phyloP scores from a whole-genome alignment of 2,329 filamentous ascomycete species.

The Paraphoma chrysanthemicola region DNA sequence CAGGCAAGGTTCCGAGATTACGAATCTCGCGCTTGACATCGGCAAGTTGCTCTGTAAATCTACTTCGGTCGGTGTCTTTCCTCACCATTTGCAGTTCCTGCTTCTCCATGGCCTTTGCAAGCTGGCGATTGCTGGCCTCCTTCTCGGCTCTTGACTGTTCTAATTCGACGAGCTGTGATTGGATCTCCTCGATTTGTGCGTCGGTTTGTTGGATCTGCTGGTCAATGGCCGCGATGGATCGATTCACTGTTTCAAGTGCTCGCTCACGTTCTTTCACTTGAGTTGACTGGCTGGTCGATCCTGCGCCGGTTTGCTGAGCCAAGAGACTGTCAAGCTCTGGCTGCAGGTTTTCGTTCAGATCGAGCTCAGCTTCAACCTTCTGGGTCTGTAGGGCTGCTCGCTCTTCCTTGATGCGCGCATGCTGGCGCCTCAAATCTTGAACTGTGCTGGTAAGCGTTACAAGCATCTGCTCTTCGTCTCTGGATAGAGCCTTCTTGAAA shows the following conservation, averaged over 20 bases:
- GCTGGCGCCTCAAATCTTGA: constrained; percentile 77
- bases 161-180: constrained; percentile 62
- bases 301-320: constrained; percentile 51
- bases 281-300: constrained; percentile 59
- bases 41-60: constrained; percentile 76
- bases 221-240: constrained; percentile 71
- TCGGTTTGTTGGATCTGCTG: constrained; percentile 78
- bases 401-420: constrained; percentile 74
- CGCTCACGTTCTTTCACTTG: constrained; percentile 79
- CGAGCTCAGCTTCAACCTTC: constrained; percentile 84
- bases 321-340: constrained; percentile 83
- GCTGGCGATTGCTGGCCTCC: constrained; percentile 75
- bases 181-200: constrained; percentile 68
- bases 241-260: constrained; percentile 80
- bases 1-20: constrained; percentile 88
- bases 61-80: constrained; percentile 85
- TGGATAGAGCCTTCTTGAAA: constrained; percentile 88
- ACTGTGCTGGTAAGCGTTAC: constrained; percentile 73
- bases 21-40: constrained; percentile 90
- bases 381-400: constrained; percentile 79
- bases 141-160: constrained; percentile 68
- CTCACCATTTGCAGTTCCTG: constrained; percentile 92
- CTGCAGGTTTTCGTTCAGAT: constrained; percentile 86
- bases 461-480: constrained; percentile 82
- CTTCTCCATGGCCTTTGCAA: constrained; percentile 79